Base-by-base conservation (phyloP, 139 green algal species). In the Picochlorum sp. region DNA sequence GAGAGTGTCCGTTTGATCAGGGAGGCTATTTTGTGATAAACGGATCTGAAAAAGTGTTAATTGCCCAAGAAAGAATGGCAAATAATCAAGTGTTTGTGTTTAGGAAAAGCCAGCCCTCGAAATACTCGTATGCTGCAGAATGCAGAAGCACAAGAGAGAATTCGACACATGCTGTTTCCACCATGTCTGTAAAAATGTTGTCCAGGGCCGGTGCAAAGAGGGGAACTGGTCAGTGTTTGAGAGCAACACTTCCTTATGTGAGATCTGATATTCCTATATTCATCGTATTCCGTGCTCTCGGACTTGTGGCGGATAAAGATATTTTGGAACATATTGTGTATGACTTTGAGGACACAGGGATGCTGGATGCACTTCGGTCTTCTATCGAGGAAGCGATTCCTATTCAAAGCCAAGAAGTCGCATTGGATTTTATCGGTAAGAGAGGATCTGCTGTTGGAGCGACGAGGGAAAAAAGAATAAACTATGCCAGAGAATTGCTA, bases 11-110 rank as follows among this genome's bases (percentile, higher is more conserved):
- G 7, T 96, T 92, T 60, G 93, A 99, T 74, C 70, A 87, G 68
- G 93, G 93, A 31, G 93, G 93, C 29, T 99, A 99, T 80, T 99
- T 99, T 65, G 74, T 98, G 24, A 92, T 98, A 61, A 99, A 99
- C 62, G 93, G 93, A 56, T 88, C 66, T 32, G 93, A 99, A 73
- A 99, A 99, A 80, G 93, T 98, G 50, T 79, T 99, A 4, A 98
- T 99, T 44, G 93, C 93, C 31, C 81, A 86, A 53, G 93, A 99
- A 81, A 80, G 87, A 50, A 97, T 99, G 85, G 85, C 81, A 45
- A 92, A 88, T 74, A 99, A 99, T 79, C 85, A 96, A 57, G 91
- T 98, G 47, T 98, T 96, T 61, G 86, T 96, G 7, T 99, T 98
- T 73, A 82, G 84, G 65, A 98, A 97, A 81, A 86, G 63, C 51